Percentiles rank a stretch among this genome's conserved stretches.
Conservation (phyloP, 2,329 filamentous ascomycete genomes). For the Alternaria conjuncta region DNA sequence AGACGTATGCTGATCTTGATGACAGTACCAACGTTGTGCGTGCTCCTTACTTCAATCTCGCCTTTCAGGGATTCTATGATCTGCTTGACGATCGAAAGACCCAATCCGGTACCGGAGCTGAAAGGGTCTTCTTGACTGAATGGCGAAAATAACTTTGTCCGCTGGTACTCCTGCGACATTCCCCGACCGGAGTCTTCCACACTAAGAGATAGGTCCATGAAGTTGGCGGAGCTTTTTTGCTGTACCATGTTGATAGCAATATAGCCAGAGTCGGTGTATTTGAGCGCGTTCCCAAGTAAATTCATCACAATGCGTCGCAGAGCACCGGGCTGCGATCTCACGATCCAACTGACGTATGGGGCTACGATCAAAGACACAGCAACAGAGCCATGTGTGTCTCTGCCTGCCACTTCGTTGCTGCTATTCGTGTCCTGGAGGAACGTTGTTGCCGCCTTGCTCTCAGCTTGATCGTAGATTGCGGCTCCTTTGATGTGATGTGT, state of each 20-base stretch:
- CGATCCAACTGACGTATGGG: constrained; percentile 37
- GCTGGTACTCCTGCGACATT: constrained; percentile 44
- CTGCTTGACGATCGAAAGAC: constrained; percentile 45
- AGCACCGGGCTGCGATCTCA: constrained; percentile 41
- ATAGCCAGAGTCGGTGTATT: constrained; percentile 44
- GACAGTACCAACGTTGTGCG: constrained; percentile 33
- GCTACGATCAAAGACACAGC: constrained; percentile 39
- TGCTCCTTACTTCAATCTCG: constrained; percentile 41
- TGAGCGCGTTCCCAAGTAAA: constrained; percentile 44
- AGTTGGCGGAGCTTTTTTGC: constrained; percentile 14
- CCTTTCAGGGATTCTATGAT: constrained; percentile 43
- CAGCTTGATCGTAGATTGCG: constrained; percentile 34
- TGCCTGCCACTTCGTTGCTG: constrained; percentile 15
- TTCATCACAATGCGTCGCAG: constrained; percentile 46
- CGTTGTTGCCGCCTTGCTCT: constrained; percentile 12
- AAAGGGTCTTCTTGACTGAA: constrained; percentile 48
- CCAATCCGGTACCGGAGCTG: constrained; percentile 42
- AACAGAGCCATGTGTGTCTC: constrained; percentile 29
- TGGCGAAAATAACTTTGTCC: constrained; percentile 39
- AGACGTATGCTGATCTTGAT: constrained; percentile 33
- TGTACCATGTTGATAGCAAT: constrained; percentile 36
- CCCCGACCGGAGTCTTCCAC: constrained; percentile 46
- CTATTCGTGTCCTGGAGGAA: constrained; percentile 16
- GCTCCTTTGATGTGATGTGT: constrained; percentile 29
- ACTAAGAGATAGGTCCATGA: constrained; percentile 42